Base-by-base conservation (phyloP, 371 early-diverging fungal genomes). In the Sanchytrium tribonematis region DNA sequence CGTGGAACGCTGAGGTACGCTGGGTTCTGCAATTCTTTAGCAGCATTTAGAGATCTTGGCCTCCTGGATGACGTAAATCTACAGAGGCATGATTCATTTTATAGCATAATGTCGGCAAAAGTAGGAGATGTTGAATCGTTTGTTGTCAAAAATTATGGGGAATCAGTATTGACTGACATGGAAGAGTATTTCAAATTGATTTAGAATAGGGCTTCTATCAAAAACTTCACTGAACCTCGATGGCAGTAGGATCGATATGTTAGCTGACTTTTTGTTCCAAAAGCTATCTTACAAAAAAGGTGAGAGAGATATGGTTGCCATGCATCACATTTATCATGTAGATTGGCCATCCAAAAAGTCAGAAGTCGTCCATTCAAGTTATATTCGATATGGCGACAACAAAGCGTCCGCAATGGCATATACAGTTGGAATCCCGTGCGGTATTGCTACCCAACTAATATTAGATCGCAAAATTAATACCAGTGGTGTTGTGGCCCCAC, bases 341-440 rank as follows among this genome's bases (percentile, higher is more conserved):
- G 73, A 83, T 93, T 67, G 85, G 89, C 76, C 83, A 85, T 73
- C 84, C 83, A 78, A 86, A 87, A 73, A 88, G 89, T 29, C 78
- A 79, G 28, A 76, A 71, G 66, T 17, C 30, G 17, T 30, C 30
- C 31, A 30, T 30, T 31, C 29, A 31, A 27, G 76, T 29, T 32
- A 29, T 29, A n/a, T 66, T 31, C 1, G 28, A 30, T 97, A 89
- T 74, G 97, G 96, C 71, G 85, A 86, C 68, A 89, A 90, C 17
- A 79, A 81, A 70, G 90, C 88, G n/a, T 84, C 87, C 66, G 93
- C 96, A 66, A 97, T 97, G 97, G 95, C 97, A 66, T 89, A 83
- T 73, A 90, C 95, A n/a, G 97, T 97, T 30, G 96, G 96, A 72
- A 83, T 90, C 65, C 97, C 97, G 65, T 92, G 92, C 71, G 97